These are phyloP conservation scores for Kluyveromyces lactis DNA, from an alignment of 805 yeast species.

Conservation along the genomic window DNA sequence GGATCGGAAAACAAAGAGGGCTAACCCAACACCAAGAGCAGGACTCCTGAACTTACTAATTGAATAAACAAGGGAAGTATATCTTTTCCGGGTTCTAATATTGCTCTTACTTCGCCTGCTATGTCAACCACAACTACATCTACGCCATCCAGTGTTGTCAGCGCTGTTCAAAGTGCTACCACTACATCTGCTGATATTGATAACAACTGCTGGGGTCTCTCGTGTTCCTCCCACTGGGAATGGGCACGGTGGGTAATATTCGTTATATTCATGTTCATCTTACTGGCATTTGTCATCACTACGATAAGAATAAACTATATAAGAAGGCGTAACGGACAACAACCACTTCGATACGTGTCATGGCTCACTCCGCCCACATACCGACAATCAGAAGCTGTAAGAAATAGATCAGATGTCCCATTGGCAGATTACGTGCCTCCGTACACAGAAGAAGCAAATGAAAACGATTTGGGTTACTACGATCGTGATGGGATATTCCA, in stretches of 20 bases:
- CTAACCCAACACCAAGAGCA: too few species aligned
- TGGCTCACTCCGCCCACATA: constrained; percentile 87
- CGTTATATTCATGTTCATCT: constrained; percentile 46
- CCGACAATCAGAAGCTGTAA: constrained; percentile 45
- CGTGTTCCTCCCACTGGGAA: constrained; percentile 18
- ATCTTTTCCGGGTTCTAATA: not conserved
- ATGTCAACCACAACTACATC: not conserved
- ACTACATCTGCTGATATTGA: too few species aligned
- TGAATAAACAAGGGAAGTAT: too few species aligned
- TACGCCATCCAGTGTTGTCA: too few species aligned
- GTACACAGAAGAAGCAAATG: constrained; percentile 58
- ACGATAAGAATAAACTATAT: constrained; percentile 49
- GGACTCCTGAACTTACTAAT: too few species aligned
- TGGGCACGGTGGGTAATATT: constrained; percentile 59
- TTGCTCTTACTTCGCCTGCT: not conserved
- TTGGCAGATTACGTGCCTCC: constrained; percentile 56
- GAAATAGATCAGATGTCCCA: constrained; percentile 10
- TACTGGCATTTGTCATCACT: constrained; percentile 39
- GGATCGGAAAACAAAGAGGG: too few species aligned
- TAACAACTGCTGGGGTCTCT: constrained; percentile 14
- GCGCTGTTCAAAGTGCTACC: too few species aligned
- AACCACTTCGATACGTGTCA: constrained; percentile 66
- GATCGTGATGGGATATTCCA: constrained; percentile 52
- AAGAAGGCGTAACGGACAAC: constrained; percentile 36
- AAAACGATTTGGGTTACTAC: constrained; percentile 70